Evolutionary conservation across 2,329 filamentous ascomycete species (phyloP).

Genomic region (Aphanoascus verrucosus): DNA sequence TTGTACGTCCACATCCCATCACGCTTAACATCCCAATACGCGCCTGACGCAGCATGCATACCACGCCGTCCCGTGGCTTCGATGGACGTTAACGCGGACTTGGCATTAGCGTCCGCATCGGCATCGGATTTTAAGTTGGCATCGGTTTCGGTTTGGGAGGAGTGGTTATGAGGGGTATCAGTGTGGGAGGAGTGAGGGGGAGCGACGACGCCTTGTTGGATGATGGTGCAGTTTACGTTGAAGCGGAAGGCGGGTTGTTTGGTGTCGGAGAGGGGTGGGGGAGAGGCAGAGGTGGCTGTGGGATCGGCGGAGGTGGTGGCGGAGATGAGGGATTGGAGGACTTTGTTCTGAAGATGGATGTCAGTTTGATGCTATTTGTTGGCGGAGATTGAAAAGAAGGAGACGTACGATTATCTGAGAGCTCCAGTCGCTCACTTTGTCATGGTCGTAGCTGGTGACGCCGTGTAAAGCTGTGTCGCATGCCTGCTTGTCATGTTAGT

Average conservation of each 20-base stretch:
- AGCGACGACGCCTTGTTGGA: conserved; percentile 61
- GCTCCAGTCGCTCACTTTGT: conserved; percentile 80
- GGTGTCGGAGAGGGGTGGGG: conserved; percentile 13
- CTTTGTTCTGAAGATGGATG: conserved; percentile 25
- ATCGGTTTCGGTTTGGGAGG: no score
- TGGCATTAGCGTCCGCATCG: not conserved
- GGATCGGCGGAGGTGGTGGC: conserved; percentile 28
- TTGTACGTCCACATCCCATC: conserved; percentile 46
- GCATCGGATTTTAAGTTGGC: no score
- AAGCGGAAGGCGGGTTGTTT: conserved; percentile 67
- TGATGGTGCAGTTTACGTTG: conserved; percentile 95
- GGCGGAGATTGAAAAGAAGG: not conserved
- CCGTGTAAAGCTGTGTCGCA: conserved; percentile 66
- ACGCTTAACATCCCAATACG: conserved; percentile 43
- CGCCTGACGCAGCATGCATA: conserved; percentile 42
- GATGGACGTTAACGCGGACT: conserved; percentile 24
- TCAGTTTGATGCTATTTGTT: not conserved
- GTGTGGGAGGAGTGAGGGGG: conserved; percentile 40
- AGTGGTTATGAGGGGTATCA: no score
- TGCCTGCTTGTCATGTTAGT: conserved; percentile 45
- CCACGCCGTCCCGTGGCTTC: conserved; percentile 62
- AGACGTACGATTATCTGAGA: conserved; percentile 72
- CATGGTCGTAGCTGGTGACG: conserved; percentile 75
- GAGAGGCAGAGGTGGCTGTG: not conserved
- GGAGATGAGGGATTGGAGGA: conserved; percentile 33